Conservation (phyloP, 1,284 basidiomycete species). For the Microbotryum violaceum region DNA sequence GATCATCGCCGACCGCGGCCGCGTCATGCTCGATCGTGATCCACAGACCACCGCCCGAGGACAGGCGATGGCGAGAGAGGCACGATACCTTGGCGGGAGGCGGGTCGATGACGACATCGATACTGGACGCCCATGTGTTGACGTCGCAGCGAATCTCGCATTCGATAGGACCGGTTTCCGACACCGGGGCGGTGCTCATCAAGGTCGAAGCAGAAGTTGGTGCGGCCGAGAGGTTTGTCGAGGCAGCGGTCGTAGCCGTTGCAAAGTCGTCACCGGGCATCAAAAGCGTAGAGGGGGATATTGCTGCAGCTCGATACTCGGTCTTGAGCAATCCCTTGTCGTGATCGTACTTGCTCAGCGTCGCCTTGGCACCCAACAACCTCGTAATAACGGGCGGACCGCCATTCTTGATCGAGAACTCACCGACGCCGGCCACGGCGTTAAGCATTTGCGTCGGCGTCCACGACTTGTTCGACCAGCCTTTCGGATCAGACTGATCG, state of each 20-base stretch:
- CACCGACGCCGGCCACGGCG: conserved; percentile 43
- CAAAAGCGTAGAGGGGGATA: conserved; percentile 37
- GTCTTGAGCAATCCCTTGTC: conserved; percentile 73
- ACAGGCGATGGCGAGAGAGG: conserved; percentile 77
- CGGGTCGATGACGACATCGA: conserved; percentile 90
- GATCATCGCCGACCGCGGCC: conserved; percentile 36
- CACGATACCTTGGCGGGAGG: conserved; percentile 79
- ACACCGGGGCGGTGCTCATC: neutral
- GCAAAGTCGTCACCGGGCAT: conserved; percentile 12
- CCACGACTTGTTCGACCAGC: conserved; percentile 91
- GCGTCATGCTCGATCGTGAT: conserved; percentile 84
- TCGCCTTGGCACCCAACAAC: conserved; percentile 65
- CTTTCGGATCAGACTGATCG: conserved; percentile 94
- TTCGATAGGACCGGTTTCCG: conserved; percentile 57
- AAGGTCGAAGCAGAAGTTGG: neutral
- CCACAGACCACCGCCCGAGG: conserved; percentile 93
- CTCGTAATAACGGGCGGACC: conserved; percentile 84
- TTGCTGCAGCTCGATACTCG: conserved; percentile 61
- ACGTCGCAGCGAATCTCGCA: conserved; percentile 91
- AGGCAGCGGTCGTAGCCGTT: conserved; percentile 20
- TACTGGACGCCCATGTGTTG: conserved; percentile 77
- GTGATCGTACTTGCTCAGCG: conserved; percentile 73
- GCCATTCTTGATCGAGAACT: conserved; percentile 73
- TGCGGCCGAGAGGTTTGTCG: conserved; percentile 17
- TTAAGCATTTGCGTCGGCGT: conserved; percentile 76